Conservation (phyloP, 495 filamentous ascomycete species). For the Xylaria cubensis region DNA sequence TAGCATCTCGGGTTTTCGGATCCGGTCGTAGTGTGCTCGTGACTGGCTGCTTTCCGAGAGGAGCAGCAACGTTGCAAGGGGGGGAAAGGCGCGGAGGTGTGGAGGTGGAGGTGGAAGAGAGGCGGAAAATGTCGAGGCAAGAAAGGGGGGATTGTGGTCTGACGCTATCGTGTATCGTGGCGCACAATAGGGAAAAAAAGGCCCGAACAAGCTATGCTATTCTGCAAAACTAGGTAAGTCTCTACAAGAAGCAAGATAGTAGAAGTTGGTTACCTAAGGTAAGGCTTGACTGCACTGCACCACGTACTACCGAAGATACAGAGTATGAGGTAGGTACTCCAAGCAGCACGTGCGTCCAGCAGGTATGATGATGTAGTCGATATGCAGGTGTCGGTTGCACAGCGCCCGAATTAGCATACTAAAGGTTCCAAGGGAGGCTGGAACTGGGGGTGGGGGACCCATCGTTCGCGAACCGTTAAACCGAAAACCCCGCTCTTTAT, state of each 20-base stretch:
- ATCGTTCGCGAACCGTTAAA: slow-evolving; percentile 11
- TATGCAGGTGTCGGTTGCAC: slow-evolving; percentile 26
- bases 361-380: slow-evolving; percentile 26
- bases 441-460: neutral
- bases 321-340: neutral
- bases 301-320: neutral
- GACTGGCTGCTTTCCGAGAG: neutral
- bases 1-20: slow-evolving; percentile 22
- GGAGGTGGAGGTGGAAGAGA: neutral
- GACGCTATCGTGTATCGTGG: slow-evolving; percentile 1
- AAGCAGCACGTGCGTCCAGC: slow-evolving; percentile 17
- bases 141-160: neutral
- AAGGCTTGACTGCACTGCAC: slow-evolving; percentile 4
- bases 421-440: slow-evolving; percentile 2
- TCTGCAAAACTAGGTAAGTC: neutral
- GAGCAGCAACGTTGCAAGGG: neutral
- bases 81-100: neutral
- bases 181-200: neutral
- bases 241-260: neutral
- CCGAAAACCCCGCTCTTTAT: neutral
- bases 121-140: neutral
- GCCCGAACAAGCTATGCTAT: slow-evolving; percentile 5
- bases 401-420: slow-evolving; percentile 11
- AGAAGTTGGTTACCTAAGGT: neutral
- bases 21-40: neutral